Percentiles rank a stretch among this genome's conserved stretches.
These are phyloP conservation scores for Schrenkiella parvula DNA, from an alignment of 345 rosid genomes.

Conservation along the genomic window DNA sequence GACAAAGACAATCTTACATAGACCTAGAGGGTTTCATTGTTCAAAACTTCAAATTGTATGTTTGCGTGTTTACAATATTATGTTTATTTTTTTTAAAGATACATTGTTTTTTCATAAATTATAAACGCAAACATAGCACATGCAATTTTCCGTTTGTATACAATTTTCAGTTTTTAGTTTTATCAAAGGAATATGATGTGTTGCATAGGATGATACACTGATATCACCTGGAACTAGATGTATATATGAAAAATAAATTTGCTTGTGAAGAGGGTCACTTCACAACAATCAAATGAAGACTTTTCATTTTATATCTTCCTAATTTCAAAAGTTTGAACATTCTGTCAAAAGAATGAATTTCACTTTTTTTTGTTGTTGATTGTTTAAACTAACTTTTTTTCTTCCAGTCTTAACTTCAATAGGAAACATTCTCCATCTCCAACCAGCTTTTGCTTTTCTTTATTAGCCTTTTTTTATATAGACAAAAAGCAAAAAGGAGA, in stretches of 20 bases:
- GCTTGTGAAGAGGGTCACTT: constrained; percentile 26
- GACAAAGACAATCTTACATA: constrained; percentile 14
- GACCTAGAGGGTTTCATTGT: background rate
- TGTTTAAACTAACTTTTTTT: background rate
- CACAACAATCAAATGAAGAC: constrained; percentile 18
- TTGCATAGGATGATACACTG: background rate
- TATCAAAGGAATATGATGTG: background rate
- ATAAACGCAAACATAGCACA: background rate
- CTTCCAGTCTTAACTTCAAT: constrained; percentile 26
- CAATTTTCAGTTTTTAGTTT: background rate
- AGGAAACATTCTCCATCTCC: constrained; percentile 34
- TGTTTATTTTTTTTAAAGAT: background rate
- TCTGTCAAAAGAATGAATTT: constrained; percentile 22
- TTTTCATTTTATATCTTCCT: constrained; percentile 9
- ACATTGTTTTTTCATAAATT: background rate
- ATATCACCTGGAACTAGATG: constrained; percentile 8
- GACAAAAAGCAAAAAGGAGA: constrained; percentile 22
- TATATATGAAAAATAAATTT: background rate
- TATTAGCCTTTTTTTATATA: constrained; percentile 1
- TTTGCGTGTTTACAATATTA: background rate
- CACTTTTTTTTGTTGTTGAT: constrained; percentile 12
- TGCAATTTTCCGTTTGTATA: background rate
- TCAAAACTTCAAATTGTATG: background rate
- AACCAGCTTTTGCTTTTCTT: constrained; percentile 27
- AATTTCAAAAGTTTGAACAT: constrained; percentile 25